Base-by-base conservation (phyloP, 176 grass and related monocot genomes). In the Urochloa ruziziensis region DNA sequence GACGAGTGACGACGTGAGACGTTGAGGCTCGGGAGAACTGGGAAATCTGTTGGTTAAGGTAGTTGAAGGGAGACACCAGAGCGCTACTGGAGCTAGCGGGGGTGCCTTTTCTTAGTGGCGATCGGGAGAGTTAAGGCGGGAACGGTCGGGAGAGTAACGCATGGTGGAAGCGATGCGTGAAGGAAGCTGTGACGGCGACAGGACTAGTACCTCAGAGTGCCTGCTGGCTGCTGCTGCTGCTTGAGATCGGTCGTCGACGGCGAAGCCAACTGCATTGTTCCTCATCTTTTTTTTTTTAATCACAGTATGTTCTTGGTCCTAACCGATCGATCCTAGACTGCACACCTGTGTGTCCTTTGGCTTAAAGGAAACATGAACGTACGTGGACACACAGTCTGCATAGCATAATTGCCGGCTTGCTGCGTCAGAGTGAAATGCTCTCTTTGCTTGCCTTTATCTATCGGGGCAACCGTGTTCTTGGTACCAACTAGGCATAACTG, bases 161-260 rank as follows among this genome's bases (percentile, higher is more conserved):
- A 49, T 29, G 67, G 68, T 87, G 51, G 30, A 59, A 15, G 35
- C 87, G 80, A 90, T 90, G 91, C 88, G 74, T 88, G 71, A 90
- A 93, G 91, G 84, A 42, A 90, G 43, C 42, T 74, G 75, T 87
- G 91, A 90, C 43, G 78, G 85, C 63, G 79, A 90, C 81, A 35
- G 30, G 27, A 32, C 13, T 28, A 62, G 57, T 28, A 7, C 39
- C 39, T 40, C 39, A 9, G 42, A 9, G 42, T 46, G 14, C 43
- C 43, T 1, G 13, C n/a, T n/a, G n/a, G n/a, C n/a, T n/a, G n/a
- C n/a, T n/a, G n/a, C n/a, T n/a, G n/a, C 28, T 16, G 27, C 23
- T 28, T 30, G 13, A 21, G 32, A 33, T 36, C 16, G 33, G 7
- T 35, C 19, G 49, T 21, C 51, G 80, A 10, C 34, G 35, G 42